A percentile compares a stretch with the other conserved stretches of the same genome.
These are phyloP conservation scores for Dalbergia cultrata DNA, from an alignment of 306 rosid species.

Conservation along the genomic window DNA sequence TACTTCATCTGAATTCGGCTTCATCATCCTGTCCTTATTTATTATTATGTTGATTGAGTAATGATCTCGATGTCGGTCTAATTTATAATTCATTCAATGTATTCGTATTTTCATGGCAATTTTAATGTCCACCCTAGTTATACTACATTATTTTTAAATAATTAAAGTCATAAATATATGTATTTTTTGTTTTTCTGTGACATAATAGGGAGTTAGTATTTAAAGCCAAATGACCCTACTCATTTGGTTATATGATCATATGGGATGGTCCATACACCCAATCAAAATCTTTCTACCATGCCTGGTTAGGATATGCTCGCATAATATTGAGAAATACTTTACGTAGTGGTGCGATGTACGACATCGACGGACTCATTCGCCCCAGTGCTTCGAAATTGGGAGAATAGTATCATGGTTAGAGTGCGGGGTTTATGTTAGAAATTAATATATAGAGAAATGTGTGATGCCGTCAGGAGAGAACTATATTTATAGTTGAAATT, in stretches of 20 bases:
- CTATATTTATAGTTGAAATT: background rate
- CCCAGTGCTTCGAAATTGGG: background rate
- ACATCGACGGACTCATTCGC: background rate
- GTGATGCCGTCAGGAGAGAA: constrained; percentile 8
- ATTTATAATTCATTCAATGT: too few species aligned
- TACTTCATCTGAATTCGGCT: too few species aligned
- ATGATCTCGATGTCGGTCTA: too few species aligned
- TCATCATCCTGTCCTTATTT: too few species aligned
- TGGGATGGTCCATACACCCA: background rate
- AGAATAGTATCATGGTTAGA: background rate
- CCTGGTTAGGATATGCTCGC: background rate
- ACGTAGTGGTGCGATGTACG: constrained; percentile 35
- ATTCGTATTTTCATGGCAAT: too few species aligned
- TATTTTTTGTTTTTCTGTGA: too few species aligned
- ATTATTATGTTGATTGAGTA: too few species aligned
- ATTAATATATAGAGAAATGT: background rate
- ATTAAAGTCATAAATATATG: too few species aligned
- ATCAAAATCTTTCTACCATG: constrained; percentile 8
- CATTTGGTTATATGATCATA: background rate
- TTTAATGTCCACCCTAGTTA: too few species aligned
- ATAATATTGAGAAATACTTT: constrained; percentile 3
- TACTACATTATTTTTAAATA: too few species aligned
- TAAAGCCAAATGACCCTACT: background rate
- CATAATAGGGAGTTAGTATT: too few species aligned
- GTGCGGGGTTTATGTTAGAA: background rate